Percentiles rank a stretch among this genome's conserved stretches.
Evolutionary conservation across 108 stramenopile species (phyloP).

Genomic region (Nitzschia sp.): DNA sequence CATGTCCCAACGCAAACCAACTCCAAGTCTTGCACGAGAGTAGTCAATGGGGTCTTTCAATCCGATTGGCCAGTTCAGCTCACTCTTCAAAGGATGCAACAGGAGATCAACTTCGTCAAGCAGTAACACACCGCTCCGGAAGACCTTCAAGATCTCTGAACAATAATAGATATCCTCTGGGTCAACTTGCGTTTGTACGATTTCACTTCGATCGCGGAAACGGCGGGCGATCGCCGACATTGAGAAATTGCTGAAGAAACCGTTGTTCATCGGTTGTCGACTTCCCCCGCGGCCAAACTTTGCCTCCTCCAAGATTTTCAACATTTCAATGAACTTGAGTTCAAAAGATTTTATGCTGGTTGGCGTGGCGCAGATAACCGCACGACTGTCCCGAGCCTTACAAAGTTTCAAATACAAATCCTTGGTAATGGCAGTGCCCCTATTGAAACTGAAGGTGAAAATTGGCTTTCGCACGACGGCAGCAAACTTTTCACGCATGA

Average conservation of each 20-base stretch:
- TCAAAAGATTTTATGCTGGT: slow-evolving; percentile 96
- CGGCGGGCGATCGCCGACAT: slow-evolving; percentile 81
- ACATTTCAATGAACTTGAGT: slow-evolving; percentile 97
- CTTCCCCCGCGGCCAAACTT: slow-evolving; percentile 58
- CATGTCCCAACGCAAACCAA: slow-evolving; percentile 93
- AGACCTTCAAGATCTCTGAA: slow-evolving; percentile 87
- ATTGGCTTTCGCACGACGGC: slow-evolving; percentile 95
- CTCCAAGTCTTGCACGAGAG: slow-evolving; percentile 81
- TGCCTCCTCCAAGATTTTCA: slow-evolving; percentile 89
- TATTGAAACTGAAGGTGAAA: slow-evolving; percentile 95
- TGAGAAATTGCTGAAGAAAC: slow-evolving; percentile 65
- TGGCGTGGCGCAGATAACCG: slow-evolving; percentile 95
- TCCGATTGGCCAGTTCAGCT: slow-evolving; percentile 99
- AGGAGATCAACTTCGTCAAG: slow-evolving; percentile 98
- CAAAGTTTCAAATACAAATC: slow-evolving; percentile 92
- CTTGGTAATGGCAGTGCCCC: slow-evolving; percentile 88
- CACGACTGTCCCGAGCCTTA: slow-evolving; percentile 90
- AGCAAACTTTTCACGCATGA: slow-evolving; percentile 97
- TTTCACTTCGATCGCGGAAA: slow-evolving; percentile 77
- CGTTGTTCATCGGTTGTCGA: slow-evolving; percentile 40
- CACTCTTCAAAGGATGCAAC: slow-evolving; percentile 97
- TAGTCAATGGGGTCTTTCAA: slow-evolving; percentile 96
- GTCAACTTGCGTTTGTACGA: slow-evolving; percentile 71
- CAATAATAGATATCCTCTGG: slow-evolving; percentile 88
- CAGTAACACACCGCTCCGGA: slow-evolving; percentile 84